Evolutionary conservation across 805 yeast genomes (phyloP), one percentile per base, ranked within the genome.

Genomic region (Lachancea lanzarotensis): DNA sequence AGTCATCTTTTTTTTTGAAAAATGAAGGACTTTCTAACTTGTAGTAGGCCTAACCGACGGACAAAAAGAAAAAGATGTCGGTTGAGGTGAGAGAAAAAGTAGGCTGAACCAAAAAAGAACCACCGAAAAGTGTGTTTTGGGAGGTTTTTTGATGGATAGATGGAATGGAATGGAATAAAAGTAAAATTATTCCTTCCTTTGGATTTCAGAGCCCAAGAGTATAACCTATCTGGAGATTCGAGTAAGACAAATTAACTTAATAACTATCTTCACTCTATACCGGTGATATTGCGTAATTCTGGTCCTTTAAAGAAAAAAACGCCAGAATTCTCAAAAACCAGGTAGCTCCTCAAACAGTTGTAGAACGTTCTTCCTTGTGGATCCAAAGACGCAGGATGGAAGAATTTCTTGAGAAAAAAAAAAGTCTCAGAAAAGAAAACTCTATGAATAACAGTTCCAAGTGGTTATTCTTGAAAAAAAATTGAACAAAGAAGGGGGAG

Each of bases 161-260:
- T 11, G 31, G 31, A 13, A 13, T n/a, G n/a, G n/a, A n/a, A n/a
- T n/a, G n/a, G n/a, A n/a, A n/a, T n/a, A n/a, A 13, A 13, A 29
- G 13, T 29, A 12, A 20, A 42, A 42, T 17, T 15, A 11, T 19
- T 31, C 31, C 31, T 20, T 20, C 37, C 25, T 22, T 22, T 22
- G 4, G 17, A 29, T n/a, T 30, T 32, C 30, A 40, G 27, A 37
- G 41, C 30, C 27, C 25, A 40, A 37, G 35, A 26, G 22, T 2
- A 22, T 29, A 22, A 36, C 41, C 43, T 39, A 30, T 44, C 43
- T 13, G 38, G 43, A 34, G 47, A 27, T 44, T 44, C 47, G 47
- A 45, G 38, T 43, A 51, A 55, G 63, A 58, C 62, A 57, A 56
- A 60, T 57, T 60, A 60, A 60, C 52, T 50, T 50, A 60, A 60